Evolutionary conservation across 106 monocot genomes (phyloP).

Genomic region (Apostasia shenzhenica): DNA sequence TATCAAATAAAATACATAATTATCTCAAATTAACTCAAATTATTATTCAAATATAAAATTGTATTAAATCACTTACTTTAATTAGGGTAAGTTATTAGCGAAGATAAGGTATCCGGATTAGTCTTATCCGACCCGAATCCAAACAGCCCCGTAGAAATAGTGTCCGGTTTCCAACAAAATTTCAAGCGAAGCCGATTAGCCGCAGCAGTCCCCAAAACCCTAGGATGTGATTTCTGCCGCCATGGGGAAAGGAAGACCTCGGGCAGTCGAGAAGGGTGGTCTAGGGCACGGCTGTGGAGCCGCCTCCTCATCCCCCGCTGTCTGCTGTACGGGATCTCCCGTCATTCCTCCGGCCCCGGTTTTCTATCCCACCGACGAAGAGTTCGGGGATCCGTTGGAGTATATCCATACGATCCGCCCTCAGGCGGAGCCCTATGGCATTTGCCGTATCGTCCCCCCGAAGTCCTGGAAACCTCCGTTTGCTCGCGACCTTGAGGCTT

Average conservation of each 20-base stretch:
- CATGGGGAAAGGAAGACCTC: constrained; percentile 28
- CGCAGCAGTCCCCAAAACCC: no score
- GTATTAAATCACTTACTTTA: no score
- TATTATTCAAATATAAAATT: no score
- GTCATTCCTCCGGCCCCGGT: constrained; percentile 38
- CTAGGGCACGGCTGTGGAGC: constrained; percentile 12
- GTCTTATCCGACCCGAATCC: no score
- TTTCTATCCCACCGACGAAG: constrained; percentile 51
- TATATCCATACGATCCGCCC: constrained; percentile 61
- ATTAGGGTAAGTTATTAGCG: no score
- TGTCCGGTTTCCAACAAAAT: no score
- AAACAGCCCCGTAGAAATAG: no score
- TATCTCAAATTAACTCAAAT: no score
- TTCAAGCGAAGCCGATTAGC: no score
- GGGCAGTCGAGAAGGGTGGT: constrained; percentile 30
- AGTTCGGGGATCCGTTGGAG: constrained; percentile 53
- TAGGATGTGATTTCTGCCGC: background rate
- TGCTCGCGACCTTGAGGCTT: constrained; percentile 23
- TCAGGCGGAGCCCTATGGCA: constrained; percentile 59
- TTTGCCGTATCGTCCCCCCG: constrained; percentile 79
- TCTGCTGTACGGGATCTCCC: background rate
- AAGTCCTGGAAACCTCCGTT: constrained; percentile 62
- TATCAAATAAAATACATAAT: no score
- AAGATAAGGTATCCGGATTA: no score
- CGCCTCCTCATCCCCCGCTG: constrained; percentile 1